Evolutionary conservation across 177 flowering plant genomes (phyloP), one percentile per base, ranked within the genome.

Genomic region (Tripterygium wilfordii): DNA sequence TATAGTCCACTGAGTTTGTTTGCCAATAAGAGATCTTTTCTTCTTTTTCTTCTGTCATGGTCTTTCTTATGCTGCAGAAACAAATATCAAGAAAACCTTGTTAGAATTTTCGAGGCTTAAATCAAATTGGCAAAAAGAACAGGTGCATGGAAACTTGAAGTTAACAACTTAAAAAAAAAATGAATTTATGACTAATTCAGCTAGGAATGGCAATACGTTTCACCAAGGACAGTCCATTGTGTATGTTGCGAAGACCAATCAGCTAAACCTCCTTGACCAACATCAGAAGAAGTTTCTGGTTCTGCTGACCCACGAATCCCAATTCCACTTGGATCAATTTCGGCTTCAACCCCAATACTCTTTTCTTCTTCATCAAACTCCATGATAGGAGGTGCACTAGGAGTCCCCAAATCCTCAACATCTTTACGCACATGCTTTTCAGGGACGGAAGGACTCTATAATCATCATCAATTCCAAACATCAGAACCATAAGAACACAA

Each of bases 341-440:
- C 64, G 35, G 27, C 22, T 17, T 50, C 67, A 10, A 36, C 32
- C 42, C 56, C 73, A 52, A 35, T 47, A 19, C 49, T 40, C 25
- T 39, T 57, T 17, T 41, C 74, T 25, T 68, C 74, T 36, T 47
- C 47, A 55, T 68, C 80, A 51, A 44, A 52, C 39, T 76, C 88
- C 45, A 71, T 12, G 27, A 88, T 70, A 7, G 96, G 96, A 30
- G 96, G 94, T 25, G 96, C 96, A 70, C 96, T 88, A 0, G 96
- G 96, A 52, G 88, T 88, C 48, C 88, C 96, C 43, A 79, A 51
- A 56, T 77, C 84, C 8, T 53, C 63, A 24, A 41, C 27, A n/a
- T 53, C 76, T 38, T 41, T 48, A n/a, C 56, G 38, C 19, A 24
- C 49, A 13, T 45, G 57, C 8, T 47, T 53, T 17, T 32, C 64